phyloP scores from a whole-genome alignment of 768 basidiomycete species.

The Daedaleopsis nitida region DNA sequence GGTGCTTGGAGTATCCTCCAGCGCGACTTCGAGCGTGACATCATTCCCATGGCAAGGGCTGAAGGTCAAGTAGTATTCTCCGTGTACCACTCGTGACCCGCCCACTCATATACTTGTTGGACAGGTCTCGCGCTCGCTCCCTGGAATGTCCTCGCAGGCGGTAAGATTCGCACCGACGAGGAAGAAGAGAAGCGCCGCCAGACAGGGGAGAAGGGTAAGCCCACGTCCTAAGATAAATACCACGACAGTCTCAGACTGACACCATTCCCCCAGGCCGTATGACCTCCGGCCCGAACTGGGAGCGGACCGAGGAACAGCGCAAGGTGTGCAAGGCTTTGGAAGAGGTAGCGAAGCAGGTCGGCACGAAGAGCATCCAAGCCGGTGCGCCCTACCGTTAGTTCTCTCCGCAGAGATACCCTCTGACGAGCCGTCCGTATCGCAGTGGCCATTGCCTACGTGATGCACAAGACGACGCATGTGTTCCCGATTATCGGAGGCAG shows the following conservation, averaged over 20 bases:
- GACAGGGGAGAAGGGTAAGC: constrained; percentile 35
- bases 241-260: constrained; percentile 47
- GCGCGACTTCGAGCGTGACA: constrained; percentile 27
- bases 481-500: constrained; percentile 52
- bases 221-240: constrained; percentile 32
- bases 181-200: constrained; percentile 34
- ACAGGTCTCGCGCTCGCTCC: constrained; percentile 36
- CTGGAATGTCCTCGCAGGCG: constrained; percentile 43
- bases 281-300: constrained; percentile 36
- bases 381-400: background rate
- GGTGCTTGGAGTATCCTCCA: constrained; percentile 32
- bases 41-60: constrained; percentile 27
- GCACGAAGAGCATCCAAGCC: background rate
- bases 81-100: too few relatives aligned
- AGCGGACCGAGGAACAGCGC: constrained; percentile 45
- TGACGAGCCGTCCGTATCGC: background rate
- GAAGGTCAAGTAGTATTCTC: constrained; percentile 20
- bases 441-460: constrained; percentile 53
- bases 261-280: constrained; percentile 35
- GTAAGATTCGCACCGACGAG: constrained; percentile 39
- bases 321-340: constrained; percentile 44
- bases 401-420: background rate
- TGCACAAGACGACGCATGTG: constrained; percentile 48
- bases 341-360: constrained; percentile 39
- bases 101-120: too few relatives aligned